These are phyloP conservation scores for Juglanconis juglandina DNA, from an alignment of 2,329 filamentous ascomycete genomes.

Conservation along the genomic window DNA sequence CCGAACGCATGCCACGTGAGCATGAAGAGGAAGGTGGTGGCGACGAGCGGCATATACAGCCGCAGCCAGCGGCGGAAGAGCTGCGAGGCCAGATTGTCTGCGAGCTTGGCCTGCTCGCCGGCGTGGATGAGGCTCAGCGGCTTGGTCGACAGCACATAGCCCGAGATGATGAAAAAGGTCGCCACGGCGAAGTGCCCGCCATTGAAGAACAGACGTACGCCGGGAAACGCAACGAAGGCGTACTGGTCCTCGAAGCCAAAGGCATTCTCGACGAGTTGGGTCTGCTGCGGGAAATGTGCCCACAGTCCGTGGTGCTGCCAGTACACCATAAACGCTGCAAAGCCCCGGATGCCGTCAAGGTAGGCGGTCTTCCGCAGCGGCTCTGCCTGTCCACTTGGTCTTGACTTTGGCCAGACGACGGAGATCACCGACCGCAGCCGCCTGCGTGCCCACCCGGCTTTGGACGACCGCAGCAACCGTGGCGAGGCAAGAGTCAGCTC, in stretches of 20 bases:
- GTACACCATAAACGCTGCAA: slow-evolving; percentile 65
- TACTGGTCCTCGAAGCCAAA: slow-evolving; percentile 49
- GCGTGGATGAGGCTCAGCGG: slow-evolving; percentile 44
- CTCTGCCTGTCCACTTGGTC: slow-evolving; percentile 13
- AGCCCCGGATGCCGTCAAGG: slow-evolving; percentile 63
- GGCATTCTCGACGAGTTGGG: slow-evolving; percentile 46
- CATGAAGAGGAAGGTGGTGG: slow-evolving; percentile 52
- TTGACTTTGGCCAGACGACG: slow-evolving; percentile 12
- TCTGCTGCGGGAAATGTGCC: slow-evolving; percentile 43
- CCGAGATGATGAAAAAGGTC: slow-evolving; percentile 56
- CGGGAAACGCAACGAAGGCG: slow-evolving; percentile 51
- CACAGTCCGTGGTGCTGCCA: slow-evolving; percentile 58
- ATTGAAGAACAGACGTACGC: slow-evolving; percentile 56
- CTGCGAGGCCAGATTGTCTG: slow-evolving; percentile 43
- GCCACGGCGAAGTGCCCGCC: slow-evolving; percentile 60
- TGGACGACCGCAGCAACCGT: slow-evolving; percentile 9
- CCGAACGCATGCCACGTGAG: slow-evolving; percentile 52
- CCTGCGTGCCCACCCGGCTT: slow-evolving; percentile 10
- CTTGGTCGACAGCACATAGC: slow-evolving; percentile 53
- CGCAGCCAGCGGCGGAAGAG: slow-evolving; percentile 49
- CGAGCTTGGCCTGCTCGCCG: slow-evolving; percentile 38
- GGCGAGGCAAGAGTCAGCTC: slow-evolving; percentile 26
- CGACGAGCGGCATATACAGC: slow-evolving; percentile 50
- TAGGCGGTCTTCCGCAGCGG: slow-evolving; percentile 52
- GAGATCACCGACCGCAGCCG: slow-evolving; percentile 16